Evolutionary conservation across 208 protist species (phyloP), one percentile per base, ranked within the genome.

Genomic region (Acanthamoeba lenticulata): DNA sequence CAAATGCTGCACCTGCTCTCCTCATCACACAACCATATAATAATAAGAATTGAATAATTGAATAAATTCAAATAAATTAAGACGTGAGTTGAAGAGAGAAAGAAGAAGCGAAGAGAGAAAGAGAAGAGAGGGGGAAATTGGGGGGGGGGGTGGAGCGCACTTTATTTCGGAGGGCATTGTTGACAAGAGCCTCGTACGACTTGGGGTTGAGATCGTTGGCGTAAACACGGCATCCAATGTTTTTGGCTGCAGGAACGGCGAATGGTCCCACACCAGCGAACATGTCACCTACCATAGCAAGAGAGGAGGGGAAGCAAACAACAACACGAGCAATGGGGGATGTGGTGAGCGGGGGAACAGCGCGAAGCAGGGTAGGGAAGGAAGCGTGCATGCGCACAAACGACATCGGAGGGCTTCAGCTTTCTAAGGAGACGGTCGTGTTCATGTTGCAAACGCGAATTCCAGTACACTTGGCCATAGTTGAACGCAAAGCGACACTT

Each of bases 201-300:
- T 94, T 96, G 9, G 99, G 99, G 96, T 99, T 99, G 17, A 99
- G 97, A 94, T 99, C 99, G 95, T 99, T 99, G 27, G 98, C 99
- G 86, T 99, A 97, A 1, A 99, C 98, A 1, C 60, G 88, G 55
- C 94, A 95, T 47, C 98, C 96, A 11, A 97, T 97, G 6, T 97
- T 96, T 69, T 97, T 97, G 0, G 98, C 98, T 0, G 98, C 98
- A 7, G 99, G 99, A 21, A 99, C 94, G 5, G 98, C 99, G 95
- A 99, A 99, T 3, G 99, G 99, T 7, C 99, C 99, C 29, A 99
- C 98, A 65, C 99, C 99, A 32, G 98, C 98, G 97, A 99, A 99
- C 77, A 99, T 98, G 94, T 99, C 99, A 69, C 97, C 98, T 40
- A 96, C n/a, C 34, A 13, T 42, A 15, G 65, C 9, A 42, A 77